A percentile compares a stretch with the other conserved stretches of the same genome.
phyloP scores from a whole-genome alignment of 345 rosid genomes.

The Dipteronia dyeriana region DNA sequence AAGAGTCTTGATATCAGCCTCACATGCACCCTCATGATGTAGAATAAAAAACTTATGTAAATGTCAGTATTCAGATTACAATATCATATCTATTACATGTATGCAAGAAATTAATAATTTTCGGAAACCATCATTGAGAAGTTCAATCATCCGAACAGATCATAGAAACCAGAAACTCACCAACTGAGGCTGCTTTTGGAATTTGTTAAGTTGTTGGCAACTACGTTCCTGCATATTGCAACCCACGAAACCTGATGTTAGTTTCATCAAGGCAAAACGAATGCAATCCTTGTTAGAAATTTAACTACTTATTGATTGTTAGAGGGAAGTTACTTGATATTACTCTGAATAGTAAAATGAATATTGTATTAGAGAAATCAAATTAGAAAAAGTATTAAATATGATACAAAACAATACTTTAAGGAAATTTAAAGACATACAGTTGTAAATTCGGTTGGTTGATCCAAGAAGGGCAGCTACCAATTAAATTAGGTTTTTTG shows the following conservation, averaged over 20 bases:
- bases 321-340: not conserved
- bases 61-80: not conserved
- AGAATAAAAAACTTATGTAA: not conserved
- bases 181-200: conserved; percentile 32
- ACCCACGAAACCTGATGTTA: conserved; percentile 14
- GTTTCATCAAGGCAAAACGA: conserved; percentile 10
- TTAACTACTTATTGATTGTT: not conserved
- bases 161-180: conserved; percentile 28
- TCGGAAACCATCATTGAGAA: not conserved
- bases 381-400: not conserved
- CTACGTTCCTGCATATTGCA: conserved; percentile 59
- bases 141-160: conserved; percentile 2
- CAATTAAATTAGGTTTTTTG: too few species aligned
- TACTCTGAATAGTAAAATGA: not conserved
- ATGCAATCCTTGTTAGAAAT: not conserved
- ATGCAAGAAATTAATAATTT: not conserved
- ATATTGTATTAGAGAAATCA: not conserved
- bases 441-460: conserved; percentile 39
- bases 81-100: not conserved
- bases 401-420: not conserved
- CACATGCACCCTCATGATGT: not conserved
- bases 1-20: not conserved
- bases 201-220: conserved; percentile 66
- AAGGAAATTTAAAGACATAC: conserved; percentile 36
- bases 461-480: conserved; percentile 74